Conservation (phyloP, 2,329 filamentous ascomycete genomes). For the Colletotrichum sansevieriae region DNA sequence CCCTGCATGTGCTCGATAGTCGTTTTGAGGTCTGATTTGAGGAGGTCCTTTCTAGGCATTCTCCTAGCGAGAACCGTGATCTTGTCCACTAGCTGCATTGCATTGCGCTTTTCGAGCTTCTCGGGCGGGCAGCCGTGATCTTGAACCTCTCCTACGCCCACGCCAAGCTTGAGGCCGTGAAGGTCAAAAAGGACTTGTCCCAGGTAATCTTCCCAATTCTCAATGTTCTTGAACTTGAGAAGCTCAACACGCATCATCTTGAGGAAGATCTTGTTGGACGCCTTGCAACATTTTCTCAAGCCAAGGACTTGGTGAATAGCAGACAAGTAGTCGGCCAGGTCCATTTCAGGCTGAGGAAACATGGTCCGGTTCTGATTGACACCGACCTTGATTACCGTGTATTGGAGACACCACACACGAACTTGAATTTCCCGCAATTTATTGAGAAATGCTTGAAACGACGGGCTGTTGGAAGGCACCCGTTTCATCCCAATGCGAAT, state of each 20-base stretch:
- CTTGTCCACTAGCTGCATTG: conserved; percentile 85
- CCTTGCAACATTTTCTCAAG: conserved; percentile 85
- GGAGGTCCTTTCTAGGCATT: conserved; percentile 89
- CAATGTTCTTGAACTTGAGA: conserved; percentile 78
- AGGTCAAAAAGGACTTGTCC: conserved; percentile 88
- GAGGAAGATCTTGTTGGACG: conserved; percentile 87
- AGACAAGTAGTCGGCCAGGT: conserved; percentile 83
- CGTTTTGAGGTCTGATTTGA: conserved; percentile 89
- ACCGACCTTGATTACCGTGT: conserved; percentile 81
- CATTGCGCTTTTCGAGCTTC: conserved; percentile 83
- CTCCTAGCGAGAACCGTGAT: conserved; percentile 84
- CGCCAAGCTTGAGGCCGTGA: conserved; percentile 82
- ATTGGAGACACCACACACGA: conserved; percentile 89
- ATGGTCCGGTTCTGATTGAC: conserved; percentile 74
- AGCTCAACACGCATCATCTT: conserved; percentile 91
- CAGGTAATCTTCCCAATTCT: conserved; percentile 88
- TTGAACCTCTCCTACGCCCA: conserved; percentile 73
- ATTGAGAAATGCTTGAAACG: conserved; percentile 69
- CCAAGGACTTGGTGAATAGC: conserved; percentile 88
- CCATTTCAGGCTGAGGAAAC: conserved; percentile 76
- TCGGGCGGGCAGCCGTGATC: conserved; percentile 87
- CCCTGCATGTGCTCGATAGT: conserved; percentile 95
- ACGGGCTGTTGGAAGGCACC: conserved; percentile 69
- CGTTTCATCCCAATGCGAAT: conserved; percentile 81
- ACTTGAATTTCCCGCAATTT: conserved; percentile 90